phyloP scores from a whole-genome alignment of 768 basidiomycete genomes.

The Pulveroboletus sp. region DNA sequence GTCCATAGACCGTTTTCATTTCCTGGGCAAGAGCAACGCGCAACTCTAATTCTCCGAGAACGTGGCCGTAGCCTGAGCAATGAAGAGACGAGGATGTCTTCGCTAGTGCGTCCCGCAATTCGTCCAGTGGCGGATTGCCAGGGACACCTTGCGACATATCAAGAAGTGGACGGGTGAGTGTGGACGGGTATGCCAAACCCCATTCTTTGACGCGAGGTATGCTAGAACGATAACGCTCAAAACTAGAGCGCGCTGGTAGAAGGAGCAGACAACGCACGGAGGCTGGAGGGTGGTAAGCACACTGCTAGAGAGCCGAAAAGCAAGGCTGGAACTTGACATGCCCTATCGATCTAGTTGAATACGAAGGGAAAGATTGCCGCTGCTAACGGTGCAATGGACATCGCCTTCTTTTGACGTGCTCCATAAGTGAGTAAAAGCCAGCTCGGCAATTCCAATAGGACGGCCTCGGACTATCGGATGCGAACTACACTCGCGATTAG shows the following conservation, averaged over 20 bases:
- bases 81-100: slow-evolving; percentile 38
- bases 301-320: slow-evolving; percentile 38
- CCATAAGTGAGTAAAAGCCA: too few relatives aligned
- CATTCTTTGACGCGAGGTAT: slow-evolving; percentile 58
- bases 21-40: slow-evolving; percentile 53
- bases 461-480: too few relatives aligned
- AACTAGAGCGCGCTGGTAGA: background rate
- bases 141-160: slow-evolving; percentile 77
- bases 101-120: slow-evolving; percentile 46
- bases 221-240: slow-evolving; percentile 25
- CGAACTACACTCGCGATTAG: too few relatives aligned
- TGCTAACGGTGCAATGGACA: background rate
- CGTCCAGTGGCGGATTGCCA: slow-evolving; percentile 53
- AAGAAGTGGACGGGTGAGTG: slow-evolving; percentile 47
- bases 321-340: slow-evolving; percentile 11
- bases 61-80: slow-evolving; percentile 54
- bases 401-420: too few relatives aligned
- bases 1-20: slow-evolving; percentile 56
- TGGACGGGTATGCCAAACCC: slow-evolving; percentile 42
- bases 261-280: slow-evolving; percentile 33
- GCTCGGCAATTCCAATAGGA: too few relatives aligned
- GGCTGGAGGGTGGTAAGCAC: slow-evolving; percentile 43
- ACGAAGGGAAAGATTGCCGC: background rate
- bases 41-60: slow-evolving; percentile 52
- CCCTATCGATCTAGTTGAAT: background rate